Evolutionary conservation across 176 grass and related monocot species (phyloP), one percentile per base, ranked within the genome.

Genomic region (Aegilops speltoides): DNA sequence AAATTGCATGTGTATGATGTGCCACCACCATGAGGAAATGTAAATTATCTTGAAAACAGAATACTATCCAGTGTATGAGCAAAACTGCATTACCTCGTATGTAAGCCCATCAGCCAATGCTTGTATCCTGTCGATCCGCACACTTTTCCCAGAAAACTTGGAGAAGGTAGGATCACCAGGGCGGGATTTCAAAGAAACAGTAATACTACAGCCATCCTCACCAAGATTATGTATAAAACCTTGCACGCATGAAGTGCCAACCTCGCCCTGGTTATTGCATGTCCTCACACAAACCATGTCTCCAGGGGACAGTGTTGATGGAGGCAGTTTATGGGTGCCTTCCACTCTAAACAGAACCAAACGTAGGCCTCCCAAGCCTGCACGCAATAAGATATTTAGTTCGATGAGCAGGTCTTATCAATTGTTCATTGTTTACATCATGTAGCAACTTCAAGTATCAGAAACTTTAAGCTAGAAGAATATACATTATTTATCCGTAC

Each of bases 101-200:
- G 95, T 98, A 59, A 98, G 71, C 80, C 93, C 83, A 87, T 98
- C 93, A 64, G 95, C 95, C 73, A 98, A 85, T 71, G 91, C 93
- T 37, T 90, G 95, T 85, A 98, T 90, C 24, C 89, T 83, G 73
- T 98, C 95, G 56, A 98, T 93, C 33, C 93, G 87, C 40, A 90
- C 89, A 85, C 76, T 93, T 87, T 93, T 91, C n/a, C 89, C 91
- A 81, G 90, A 93, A 62, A 98, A 61, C 41, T 81, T 98, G 59
- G 95, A 98, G 78, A 98, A 93, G n/a, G 89, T 89, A 82, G 95
- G 93, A 67, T 98, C 95, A 72, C 93, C 85, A 26, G 65, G 91
- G 3, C 91, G 87, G 41, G 91, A 95, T 80, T 95, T 93, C 38
- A 98, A 81, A 76, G 93, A 86, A 68, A 98, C 66, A 67, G 91